Conservation (phyloP, 495 filamentous ascomycete genomes). For the Aspergillus biplanus region DNA sequence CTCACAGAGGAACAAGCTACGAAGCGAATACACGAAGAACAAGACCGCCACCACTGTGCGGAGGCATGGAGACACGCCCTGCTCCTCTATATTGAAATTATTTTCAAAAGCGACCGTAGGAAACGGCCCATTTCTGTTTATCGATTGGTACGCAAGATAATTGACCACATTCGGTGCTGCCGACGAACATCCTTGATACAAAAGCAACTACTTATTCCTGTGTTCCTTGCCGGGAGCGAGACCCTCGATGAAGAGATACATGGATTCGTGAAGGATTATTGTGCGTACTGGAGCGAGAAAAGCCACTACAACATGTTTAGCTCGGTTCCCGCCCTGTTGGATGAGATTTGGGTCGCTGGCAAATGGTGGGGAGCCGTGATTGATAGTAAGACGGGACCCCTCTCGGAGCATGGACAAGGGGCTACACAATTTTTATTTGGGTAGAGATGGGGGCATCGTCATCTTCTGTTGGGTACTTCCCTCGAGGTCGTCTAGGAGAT, state of each 20-base stretch:
- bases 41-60: constrained; percentile 34
- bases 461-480: no score
- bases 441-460: neutral
- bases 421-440: constrained; percentile 15
- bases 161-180: constrained; percentile 32
- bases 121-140: neutral
- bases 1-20: neutral
- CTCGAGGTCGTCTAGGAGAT: no score
- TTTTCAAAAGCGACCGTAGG: constrained; percentile 27
- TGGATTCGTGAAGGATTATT: constrained; percentile 27
- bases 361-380: constrained; percentile 25
- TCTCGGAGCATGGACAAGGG: neutral
- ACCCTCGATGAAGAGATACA: constrained; percentile 26
- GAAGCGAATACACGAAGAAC: constrained; percentile 28
- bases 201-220: constrained; percentile 32
- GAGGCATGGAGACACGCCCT: constrained; percentile 35
- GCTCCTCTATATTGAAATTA: constrained; percentile 33
- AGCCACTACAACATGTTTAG: constrained; percentile 34
- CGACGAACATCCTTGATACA: constrained; percentile 28
- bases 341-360: constrained; percentile 22
- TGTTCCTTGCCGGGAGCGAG: constrained; percentile 37
- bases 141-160: constrained; percentile 8
- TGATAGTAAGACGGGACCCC: constrained; percentile 18
- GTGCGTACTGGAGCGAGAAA: constrained; percentile 26
- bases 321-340: constrained; percentile 21